A percentile compares a stretch with the other conserved stretches of the same genome.
Evolutionary conservation across 495 filamentous ascomycete species (phyloP).

Genomic region (Rhypophila decipiens): DNA sequence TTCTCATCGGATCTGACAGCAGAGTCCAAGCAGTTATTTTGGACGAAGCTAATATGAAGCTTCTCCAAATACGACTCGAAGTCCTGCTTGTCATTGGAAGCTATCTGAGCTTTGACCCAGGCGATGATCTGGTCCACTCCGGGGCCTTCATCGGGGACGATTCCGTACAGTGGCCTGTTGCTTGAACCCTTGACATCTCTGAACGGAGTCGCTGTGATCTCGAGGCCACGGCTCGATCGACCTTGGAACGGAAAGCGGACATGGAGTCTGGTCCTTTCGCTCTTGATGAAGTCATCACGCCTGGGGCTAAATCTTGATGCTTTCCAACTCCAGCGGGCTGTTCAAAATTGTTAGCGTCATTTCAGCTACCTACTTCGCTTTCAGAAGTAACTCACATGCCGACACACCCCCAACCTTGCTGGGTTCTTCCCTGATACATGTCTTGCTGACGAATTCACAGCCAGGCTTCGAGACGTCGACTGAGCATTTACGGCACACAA

Average conservation of each 20-base stretch:
- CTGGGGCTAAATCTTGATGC: not conserved
- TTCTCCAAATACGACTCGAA: constrained; percentile 15
- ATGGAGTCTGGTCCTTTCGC: no score
- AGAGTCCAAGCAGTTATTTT: not conserved
- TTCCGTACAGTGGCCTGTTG: not conserved
- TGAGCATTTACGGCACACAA: not conserved
- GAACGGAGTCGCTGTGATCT: constrained; percentile 4
- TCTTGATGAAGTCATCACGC: not conserved
- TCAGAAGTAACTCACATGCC: not conserved
- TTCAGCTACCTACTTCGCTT: no score
- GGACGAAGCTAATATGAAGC: constrained; percentile 11
- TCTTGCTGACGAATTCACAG: not conserved
- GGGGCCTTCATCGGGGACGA: not conserved
- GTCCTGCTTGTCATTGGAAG: not conserved
- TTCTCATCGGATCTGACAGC: not conserved
- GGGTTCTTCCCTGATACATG: not conserved
- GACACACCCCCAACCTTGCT: not conserved
- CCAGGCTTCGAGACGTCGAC: not conserved
- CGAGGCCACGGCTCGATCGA: constrained; percentile 6
- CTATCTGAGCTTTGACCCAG: constrained; percentile 12
- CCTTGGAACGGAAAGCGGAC: no score
- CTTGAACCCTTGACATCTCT: not conserved
- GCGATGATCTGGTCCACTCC: not conserved
- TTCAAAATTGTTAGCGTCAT: not conserved
- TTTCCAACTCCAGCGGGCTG: not conserved